These are phyloP conservation scores for Chlamydomonas sp. DNA, from an alignment of 139 green algal genomes.

Conservation along the genomic window DNA sequence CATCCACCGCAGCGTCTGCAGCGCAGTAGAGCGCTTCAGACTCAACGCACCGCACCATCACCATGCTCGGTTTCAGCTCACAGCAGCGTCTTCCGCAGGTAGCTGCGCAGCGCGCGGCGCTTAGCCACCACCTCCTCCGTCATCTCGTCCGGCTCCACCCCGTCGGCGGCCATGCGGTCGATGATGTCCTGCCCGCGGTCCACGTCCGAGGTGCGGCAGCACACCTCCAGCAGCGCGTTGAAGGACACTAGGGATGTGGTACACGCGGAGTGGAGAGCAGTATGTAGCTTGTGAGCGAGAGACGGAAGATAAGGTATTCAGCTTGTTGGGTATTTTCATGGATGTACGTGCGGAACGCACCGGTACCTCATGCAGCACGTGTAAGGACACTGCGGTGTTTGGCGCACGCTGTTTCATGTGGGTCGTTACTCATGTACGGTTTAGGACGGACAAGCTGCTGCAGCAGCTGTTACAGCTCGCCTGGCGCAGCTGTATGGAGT, in stretches of 20 bases:
- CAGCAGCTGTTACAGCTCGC: too few species aligned
- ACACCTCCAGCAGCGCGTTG: slow-evolving; percentile 87
- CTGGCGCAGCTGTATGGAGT: too few species aligned
- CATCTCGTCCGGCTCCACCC: slow-evolving; percentile 68
- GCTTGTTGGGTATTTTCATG: background rate
- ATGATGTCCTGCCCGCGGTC: slow-evolving; percentile 82
- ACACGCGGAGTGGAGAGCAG: background rate
- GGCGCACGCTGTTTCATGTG: background rate
- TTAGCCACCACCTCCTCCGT: slow-evolving; percentile 68
- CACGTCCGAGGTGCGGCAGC: slow-evolving; percentile 76
- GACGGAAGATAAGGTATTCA: background rate
- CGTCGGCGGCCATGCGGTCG: slow-evolving; percentile 75
- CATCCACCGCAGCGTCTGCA: too few species aligned
- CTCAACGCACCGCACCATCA: too few species aligned
- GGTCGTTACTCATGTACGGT: too few species aligned
- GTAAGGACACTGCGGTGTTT: background rate
- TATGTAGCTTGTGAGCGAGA: too few species aligned
- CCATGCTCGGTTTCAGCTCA: background rate
- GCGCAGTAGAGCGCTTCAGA: too few species aligned
- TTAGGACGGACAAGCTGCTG: too few species aligned
- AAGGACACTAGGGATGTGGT: slow-evolving; percentile 61
- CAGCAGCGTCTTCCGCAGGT: slow-evolving; percentile 61
- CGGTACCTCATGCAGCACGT: background rate
- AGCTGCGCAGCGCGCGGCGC: slow-evolving; percentile 55
- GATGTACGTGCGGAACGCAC: too few species aligned